Evolutionary conservation across 106 monocot species (phyloP).

Genomic region (Acanthochlamys bracteata): DNA sequence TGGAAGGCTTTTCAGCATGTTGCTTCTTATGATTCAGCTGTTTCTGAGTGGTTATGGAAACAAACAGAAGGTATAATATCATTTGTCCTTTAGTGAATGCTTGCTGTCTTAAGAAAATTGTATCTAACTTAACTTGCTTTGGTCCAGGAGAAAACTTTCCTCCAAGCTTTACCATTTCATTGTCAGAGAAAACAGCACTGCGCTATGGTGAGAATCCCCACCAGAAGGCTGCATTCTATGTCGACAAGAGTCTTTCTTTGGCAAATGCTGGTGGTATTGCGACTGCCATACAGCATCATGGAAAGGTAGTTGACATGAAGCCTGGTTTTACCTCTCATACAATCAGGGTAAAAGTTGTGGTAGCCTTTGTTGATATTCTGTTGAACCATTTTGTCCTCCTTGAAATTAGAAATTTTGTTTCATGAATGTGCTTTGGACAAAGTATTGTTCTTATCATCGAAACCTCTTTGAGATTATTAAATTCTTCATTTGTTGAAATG

Average conservation of each 20-base stretch:
- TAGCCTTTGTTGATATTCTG: no score
- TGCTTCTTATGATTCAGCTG: conserved; percentile 91
- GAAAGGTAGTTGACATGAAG: conserved; percentile 57
- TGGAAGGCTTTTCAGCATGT: conserved; percentile 98
- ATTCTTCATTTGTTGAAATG: no score
- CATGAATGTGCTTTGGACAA: no score
- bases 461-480: not conserved
- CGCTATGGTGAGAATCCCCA: conserved; percentile 99
- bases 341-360: no score
- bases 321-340: no score
- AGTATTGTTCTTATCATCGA: conserved; percentile 4
- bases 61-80: conserved; percentile 51
- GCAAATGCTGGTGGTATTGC: conserved; percentile 96
- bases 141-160: conserved; percentile 56
- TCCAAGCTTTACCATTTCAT: conserved; percentile 66
- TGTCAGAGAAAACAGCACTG: conserved; percentile 53
- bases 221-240: conserved; percentile 89
- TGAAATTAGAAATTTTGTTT: no score
- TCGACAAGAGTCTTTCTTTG: conserved; percentile 72
- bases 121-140: not conserved
- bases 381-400: no score
- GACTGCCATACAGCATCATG: conserved; percentile 86
- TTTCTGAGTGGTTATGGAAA: conserved; percentile 98
- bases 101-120: not conserved
- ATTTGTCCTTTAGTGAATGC: no score